Evolutionary conservation across 2,329 filamentous ascomycete genomes (phyloP).

Genomic region (Aspergillus carbonarius): DNA sequence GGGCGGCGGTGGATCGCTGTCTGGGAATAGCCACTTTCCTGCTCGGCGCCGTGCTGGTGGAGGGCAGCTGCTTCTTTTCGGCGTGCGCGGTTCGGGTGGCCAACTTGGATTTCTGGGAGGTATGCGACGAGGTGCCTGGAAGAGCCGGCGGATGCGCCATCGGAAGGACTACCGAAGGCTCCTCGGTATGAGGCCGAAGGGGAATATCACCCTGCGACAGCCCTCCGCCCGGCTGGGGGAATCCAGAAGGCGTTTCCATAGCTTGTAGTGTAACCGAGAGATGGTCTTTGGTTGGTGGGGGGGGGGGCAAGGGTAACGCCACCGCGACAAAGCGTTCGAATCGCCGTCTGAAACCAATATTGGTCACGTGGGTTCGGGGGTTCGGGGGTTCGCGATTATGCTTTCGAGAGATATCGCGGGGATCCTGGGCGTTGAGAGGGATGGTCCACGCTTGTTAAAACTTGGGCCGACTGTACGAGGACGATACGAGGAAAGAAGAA

Average conservation of each 20-base stretch:
- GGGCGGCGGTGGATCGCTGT: constrained; percentile 17
- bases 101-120: constrained; percentile 1
- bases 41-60: constrained; percentile 21
- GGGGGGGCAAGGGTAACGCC: neutral
- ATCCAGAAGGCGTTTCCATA: constrained; percentile 12
- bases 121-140: constrained; percentile 1
- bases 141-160: constrained; percentile 12
- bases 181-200: constrained; percentile 10
- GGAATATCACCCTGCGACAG: constrained; percentile 9
- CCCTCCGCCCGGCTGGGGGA: constrained; percentile 10
- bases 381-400: neutral
- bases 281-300: neutral
- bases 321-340: neutral
- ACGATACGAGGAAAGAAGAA: neutral
- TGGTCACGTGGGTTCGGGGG: neutral
- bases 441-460: neutral
- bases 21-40: constrained; percentile 36
- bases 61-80: constrained; percentile 13
- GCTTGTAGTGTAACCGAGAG: neutral
- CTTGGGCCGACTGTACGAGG: neutral
- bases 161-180: constrained; percentile 8
- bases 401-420: neutral
- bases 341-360: neutral
- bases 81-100: constrained; percentile 9
- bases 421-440: neutral